Evolutionary conservation across 164 flowering plant genomes (phyloP).

Genomic region (Houttuynia cordata): DNA sequence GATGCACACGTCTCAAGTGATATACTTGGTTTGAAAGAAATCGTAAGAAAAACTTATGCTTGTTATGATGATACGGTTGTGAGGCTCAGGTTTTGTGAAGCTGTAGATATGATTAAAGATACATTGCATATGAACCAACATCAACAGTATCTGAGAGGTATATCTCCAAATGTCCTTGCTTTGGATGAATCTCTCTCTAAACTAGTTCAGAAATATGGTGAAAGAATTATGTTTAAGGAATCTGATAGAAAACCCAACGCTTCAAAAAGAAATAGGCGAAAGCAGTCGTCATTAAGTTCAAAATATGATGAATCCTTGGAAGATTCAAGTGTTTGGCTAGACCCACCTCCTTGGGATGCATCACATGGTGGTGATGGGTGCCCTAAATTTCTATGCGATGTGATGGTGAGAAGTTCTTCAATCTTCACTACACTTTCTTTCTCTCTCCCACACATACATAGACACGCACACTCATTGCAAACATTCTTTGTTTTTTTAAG

Average conservation of each 20-base stretch:
- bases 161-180: constrained; percentile 16
- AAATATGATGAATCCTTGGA: constrained; percentile 19
- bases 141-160: constrained; percentile 6
- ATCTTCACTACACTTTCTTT: background rate
- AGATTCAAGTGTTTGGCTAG: constrained; percentile 41
- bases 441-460: too few species aligned
- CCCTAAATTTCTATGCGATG: constrained; percentile 92
- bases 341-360: constrained; percentile 77
- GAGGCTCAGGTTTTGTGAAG: constrained; percentile 32
- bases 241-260: constrained; percentile 52
- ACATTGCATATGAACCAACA: constrained; percentile 19
- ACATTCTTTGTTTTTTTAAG: too few species aligned
- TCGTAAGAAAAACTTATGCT: constrained; percentile 31
- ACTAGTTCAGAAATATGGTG: constrained; percentile 47
- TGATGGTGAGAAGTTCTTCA: constrained; percentile 53
- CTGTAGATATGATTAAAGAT: constrained; percentile 39
- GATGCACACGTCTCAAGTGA: constrained; percentile 11
- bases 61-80: constrained; percentile 16
- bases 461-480: too few species aligned
- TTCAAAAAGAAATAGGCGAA: constrained; percentile 50
- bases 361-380: constrained; percentile 76
- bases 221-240: constrained; percentile 56
- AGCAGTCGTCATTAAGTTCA: constrained; percentile 13
- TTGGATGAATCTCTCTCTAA: constrained; percentile 38
- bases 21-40: constrained; percentile 47